Evolutionary conservation across 768 basidiomycete genomes (phyloP), one percentile per base, ranked within the genome.

Genomic region (Phylloporus rhodoxanthus): DNA sequence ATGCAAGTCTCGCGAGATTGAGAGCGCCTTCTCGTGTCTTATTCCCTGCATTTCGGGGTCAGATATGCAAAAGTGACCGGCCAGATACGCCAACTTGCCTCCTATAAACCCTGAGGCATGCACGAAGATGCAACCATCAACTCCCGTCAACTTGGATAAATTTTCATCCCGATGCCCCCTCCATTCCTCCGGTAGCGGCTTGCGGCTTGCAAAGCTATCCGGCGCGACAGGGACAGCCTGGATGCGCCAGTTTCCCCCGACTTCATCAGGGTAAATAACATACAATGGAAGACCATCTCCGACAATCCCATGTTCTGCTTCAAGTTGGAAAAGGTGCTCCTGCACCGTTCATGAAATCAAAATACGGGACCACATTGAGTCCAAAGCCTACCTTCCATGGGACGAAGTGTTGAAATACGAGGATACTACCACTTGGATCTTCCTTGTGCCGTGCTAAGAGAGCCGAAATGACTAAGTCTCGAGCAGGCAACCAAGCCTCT

Each of bases 101-200:
- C 96, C 96, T 61, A 93, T 98, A 67, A 99, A 99, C 8, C 96
- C 96, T 51, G 86, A 87, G 1, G 94, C 91, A 69, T 99, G 96
- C 21, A 94, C 83, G 62, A 99, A 99, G 47, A 96, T 81, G 45
- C 94, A 78, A 1, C 85, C 91, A 0, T 81, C 78, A 52, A 97
- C 81, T 2, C 91, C 90, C 14, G 81, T 81, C 7, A 79, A 69
- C 55, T 78, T 70, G 41, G 85, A 87, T 34, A 99, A 72, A 39
- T 78, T 77, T 9, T 89, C 87, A 66, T 98, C 95, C 41, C 96
- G 76, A 33, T 92, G 69, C 6, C 96, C 96, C 53, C 94, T 78
- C 96, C 96, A 99, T 54, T 76, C 74, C 62, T 96, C 92, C 2
- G 96, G 96, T 34, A 99, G 73, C 2, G 92, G 83, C 68, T 95